Evolutionary conservation across 2,329 filamentous ascomycete species (phyloP).

Genomic region (Onygenales sp.): DNA sequence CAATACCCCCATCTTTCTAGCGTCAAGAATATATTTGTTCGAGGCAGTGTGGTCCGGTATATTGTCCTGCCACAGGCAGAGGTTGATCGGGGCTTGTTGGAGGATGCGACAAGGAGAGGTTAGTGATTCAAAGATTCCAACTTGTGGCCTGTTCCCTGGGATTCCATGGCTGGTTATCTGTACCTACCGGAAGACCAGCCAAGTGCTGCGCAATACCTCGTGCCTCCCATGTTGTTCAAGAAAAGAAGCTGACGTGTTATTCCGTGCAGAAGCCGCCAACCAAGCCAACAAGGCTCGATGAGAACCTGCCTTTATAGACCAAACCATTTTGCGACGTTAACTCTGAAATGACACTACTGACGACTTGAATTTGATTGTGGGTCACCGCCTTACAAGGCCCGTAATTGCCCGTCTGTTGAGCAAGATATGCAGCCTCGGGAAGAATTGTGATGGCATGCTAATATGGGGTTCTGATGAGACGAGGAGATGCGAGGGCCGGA

Average conservation of each 20-base stretch:
- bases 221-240: too few species aligned
- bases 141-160: too few species aligned
- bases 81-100: conserved; percentile 76
- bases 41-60: conserved; percentile 85
- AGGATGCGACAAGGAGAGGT: conserved; percentile 87
- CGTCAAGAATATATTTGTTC: conserved; percentile 93
- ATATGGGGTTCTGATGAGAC: too few species aligned
- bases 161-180: too few species aligned
- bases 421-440: too few species aligned
- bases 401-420: too few species aligned
- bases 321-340: background rate
- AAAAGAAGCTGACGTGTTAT: background rate
- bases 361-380: background rate
- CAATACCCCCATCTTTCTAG: conserved; percentile 88
- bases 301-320: conserved; percentile 13
- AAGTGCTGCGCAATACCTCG: too few species aligned
- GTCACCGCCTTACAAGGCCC: too few species aligned
- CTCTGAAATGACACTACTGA: conserved; percentile 8
- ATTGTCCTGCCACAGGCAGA: conserved; percentile 75
- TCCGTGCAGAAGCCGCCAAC: conserved; percentile 37
- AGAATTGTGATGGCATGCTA: too few species aligned
- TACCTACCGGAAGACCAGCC: too few species aligned
- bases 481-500: too few species aligned
- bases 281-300: conserved; percentile 41
- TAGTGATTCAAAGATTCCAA: conserved; percentile 15